A percentile compares a stretch with the other conserved stretches of the same genome.
Evolutionary conservation across 2,329 filamentous ascomycete genomes (phyloP).

Genomic region (Ophiostoma himal-ulmi): DNA sequence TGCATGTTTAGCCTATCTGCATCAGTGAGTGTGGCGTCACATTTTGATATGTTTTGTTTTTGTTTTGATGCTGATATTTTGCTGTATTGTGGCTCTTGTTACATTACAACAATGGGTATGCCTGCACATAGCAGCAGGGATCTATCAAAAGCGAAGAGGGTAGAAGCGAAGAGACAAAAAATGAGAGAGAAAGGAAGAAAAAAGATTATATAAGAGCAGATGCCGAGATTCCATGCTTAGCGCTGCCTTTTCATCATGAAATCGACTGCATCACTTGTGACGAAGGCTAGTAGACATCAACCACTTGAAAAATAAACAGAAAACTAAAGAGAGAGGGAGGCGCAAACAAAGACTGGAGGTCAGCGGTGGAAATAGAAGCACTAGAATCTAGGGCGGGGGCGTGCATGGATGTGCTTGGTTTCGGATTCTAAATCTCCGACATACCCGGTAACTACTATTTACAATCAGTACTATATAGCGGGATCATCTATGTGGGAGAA

Average conservation of each 20-base stretch:
- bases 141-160: background rate
- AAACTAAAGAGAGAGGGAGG: background rate
- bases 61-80: background rate
- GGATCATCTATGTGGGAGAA: background rate
- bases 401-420: constrained; percentile 3
- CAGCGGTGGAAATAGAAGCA: background rate
- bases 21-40: background rate
- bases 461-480: background rate
- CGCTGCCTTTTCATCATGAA: background rate
- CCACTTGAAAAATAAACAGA: background rate
- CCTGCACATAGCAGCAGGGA: background rate
- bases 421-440: background rate
- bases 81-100: background rate
- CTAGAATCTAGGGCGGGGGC: background rate
- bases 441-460: background rate
- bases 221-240: background rate
- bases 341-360: background rate
- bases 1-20: background rate
- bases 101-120: background rate
- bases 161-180: background rate
- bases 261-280: background rate
- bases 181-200: background rate
- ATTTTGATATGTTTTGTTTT: background rate
- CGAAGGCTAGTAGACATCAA: background rate
- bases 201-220: background rate